Evolutionary conservation across 495 filamentous ascomycete species (phyloP), one percentile per base, ranked within the genome.

Genomic region (Podospora australis): DNA sequence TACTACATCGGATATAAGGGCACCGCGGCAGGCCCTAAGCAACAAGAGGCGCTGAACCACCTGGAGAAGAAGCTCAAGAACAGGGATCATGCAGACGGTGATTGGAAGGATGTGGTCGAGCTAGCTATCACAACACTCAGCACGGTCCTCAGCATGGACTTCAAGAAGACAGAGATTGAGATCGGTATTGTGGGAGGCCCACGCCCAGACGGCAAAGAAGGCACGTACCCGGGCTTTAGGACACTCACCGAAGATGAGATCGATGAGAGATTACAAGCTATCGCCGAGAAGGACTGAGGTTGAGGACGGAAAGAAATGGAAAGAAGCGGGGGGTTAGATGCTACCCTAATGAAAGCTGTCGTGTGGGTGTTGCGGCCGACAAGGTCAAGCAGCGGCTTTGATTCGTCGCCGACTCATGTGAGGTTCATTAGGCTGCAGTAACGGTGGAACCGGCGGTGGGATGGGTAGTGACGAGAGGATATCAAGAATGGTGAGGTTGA

Each of bases 41-140:
- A 95, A 45, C 92, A 98, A 67, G 92, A 98, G 77, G 92, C 92
- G 55, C 80, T 96, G 63, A 98, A 97, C 66, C 84, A 90, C 62
- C 75, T 98, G 44, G 92, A 98, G 80, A 96, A 96, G 85, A 96
- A 95, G 79, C 82, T 98, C 71, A 97, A 97, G 81, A 95, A 95
- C 82, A 96, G 95, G 84, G 90, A 97, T 67, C 78, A 78, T 60
- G 92, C 92, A 23, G 82, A 88, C 6, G 92, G 92, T 50, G 84
- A 72, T 69, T 97, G 94, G 94, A 87, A 96, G 72, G 92, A 97
- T 50, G 92, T 98, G 28, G 91, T 98, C 47, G 92, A 98, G 72
- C 76, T 96, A 52, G 92, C 86, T 32, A 97, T 98, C 70, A 83
- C 88, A 13, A 86, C 92, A 9, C 69, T 98, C 64, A 95, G 91